Evolutionary conservation across 2,329 filamentous ascomycete genomes (phyloP).

Genomic region (Clonostachys sp.): DNA sequence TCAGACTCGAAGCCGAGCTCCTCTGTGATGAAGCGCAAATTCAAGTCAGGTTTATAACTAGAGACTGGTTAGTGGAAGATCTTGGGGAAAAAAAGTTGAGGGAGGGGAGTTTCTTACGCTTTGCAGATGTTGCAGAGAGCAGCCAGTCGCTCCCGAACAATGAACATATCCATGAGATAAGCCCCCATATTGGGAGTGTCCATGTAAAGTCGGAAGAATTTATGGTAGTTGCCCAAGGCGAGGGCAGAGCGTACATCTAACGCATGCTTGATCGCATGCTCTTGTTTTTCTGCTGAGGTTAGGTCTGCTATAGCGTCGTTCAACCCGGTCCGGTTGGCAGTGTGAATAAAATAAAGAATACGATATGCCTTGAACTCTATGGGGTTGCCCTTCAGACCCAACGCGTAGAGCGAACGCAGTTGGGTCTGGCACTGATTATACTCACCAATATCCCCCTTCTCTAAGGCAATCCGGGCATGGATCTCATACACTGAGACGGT

Average conservation of each 20-base stretch:
- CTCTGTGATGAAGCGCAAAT: slow-evolving; percentile 87
- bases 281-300: slow-evolving; percentile 92
- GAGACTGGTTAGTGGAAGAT: slow-evolving; percentile 34
- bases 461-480: slow-evolving; percentile 92
- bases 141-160: slow-evolving; percentile 84
- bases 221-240: slow-evolving; percentile 94
- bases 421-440: slow-evolving; percentile 99
- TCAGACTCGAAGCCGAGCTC: slow-evolving; percentile 95
- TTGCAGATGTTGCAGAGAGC: slow-evolving; percentile 90
- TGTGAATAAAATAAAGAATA: slow-evolving; percentile 99
- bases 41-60: slow-evolving; percentile 90
- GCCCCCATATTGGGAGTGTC: slow-evolving; percentile 95
- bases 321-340: slow-evolving; percentile 95
- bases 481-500: slow-evolving; percentile 96
- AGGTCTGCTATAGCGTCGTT: slow-evolving; percentile 98
- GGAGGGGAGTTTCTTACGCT: slow-evolving; percentile 61
- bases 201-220: slow-evolving; percentile 93
- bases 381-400: slow-evolving; percentile 82
- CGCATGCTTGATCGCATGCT: slow-evolving; percentile 82
- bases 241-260: slow-evolving; percentile 86
- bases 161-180: slow-evolving; percentile 99
- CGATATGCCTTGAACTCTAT: slow-evolving; percentile 98
- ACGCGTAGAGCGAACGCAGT: slow-evolving; percentile 83
- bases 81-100: neutral
- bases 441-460: slow-evolving; percentile 99